Conservation (phyloP, 2,329 filamentous ascomycete species). For the Aaosphaeria arxii region DNA sequence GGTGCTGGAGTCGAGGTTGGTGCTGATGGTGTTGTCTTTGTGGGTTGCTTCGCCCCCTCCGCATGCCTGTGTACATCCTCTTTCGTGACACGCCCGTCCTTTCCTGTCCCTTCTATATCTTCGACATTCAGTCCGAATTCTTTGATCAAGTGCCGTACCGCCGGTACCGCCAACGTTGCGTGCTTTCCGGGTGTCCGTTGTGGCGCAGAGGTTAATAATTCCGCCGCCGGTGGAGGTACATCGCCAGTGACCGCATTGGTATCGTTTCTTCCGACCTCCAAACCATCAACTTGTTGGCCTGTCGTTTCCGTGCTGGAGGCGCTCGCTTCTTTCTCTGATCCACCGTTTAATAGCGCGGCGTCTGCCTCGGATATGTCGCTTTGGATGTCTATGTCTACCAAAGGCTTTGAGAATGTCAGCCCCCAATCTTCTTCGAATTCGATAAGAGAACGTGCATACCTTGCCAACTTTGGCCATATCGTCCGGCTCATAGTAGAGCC, state of each 20-base stretch:
- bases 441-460: slow-evolving; percentile 30
- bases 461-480: slow-evolving; percentile 94
- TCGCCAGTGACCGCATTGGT: slow-evolving; percentile 25
- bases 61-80: slow-evolving; percentile 69
- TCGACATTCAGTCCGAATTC: slow-evolving; percentile 74
- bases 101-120: slow-evolving; percentile 79
- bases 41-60: slow-evolving; percentile 16
- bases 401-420: slow-evolving; percentile 54
- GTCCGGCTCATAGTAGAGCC: slow-evolving; percentile 89
- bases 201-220: slow-evolving; percentile 16
- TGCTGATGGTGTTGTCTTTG: slow-evolving; percentile 25
- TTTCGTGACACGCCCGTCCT: slow-evolving; percentile 85
- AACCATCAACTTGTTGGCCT: slow-evolving; percentile 14
- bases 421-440: background rate
- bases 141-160: slow-evolving; percentile 84
- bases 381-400: slow-evolving; percentile 92
- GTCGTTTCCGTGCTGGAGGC: slow-evolving; percentile 7
- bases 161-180: slow-evolving; percentile 80
- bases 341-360: slow-evolving; percentile 39
- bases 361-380: slow-evolving; percentile 68
- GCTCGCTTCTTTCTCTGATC: slow-evolving; percentile 12
- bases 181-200: slow-evolving; percentile 58
- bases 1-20: slow-evolving; percentile 31
- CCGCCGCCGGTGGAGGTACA: slow-evolving; percentile 8
- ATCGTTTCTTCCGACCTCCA: slow-evolving; percentile 33